phyloP scores from a whole-genome alignment of 805 yeast species.

The Wickerhamiella hasegawae region DNA sequence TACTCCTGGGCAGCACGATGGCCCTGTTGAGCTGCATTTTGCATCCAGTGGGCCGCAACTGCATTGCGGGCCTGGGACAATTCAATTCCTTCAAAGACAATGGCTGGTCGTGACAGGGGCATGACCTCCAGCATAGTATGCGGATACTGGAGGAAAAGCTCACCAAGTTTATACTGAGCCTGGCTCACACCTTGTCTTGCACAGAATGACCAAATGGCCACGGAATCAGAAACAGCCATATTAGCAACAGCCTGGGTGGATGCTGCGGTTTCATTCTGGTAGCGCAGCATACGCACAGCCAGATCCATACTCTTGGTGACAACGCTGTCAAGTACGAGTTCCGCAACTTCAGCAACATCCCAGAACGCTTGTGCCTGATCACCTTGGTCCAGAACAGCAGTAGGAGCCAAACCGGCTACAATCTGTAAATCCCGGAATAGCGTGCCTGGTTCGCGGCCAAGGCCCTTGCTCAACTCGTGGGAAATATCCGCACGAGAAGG shows the following conservation, averaged over 20 bases:
- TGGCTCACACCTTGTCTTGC: constrained; percentile 15
- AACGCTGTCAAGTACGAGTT: constrained; percentile 12
- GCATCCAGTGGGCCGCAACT: constrained; percentile 14
- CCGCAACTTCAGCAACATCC: constrained; percentile 23
- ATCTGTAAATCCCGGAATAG: constrained; percentile 22
- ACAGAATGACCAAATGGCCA: constrained; percentile 16
- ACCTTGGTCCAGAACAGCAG: constrained; percentile 16
- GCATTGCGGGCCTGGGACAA: constrained; percentile 9
- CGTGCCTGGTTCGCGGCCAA: constrained; percentile 19
- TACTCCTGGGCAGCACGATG: constrained; percentile 5
- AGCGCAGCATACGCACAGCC: constrained; percentile 14
- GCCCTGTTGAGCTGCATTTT: constrained; percentile 10
- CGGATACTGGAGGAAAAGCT: constrained; percentile 12
- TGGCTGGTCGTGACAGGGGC: constrained; percentile 13
- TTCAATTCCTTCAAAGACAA: constrained; percentile 12
- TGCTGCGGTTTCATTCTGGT: constrained; percentile 13
- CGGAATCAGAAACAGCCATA: constrained; percentile 16
- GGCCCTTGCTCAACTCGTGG: constrained; percentile 18
- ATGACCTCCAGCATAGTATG: constrained; percentile 12
- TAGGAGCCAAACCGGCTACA: constrained; percentile 21
- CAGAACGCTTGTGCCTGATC: constrained; percentile 22
- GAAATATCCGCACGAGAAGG: constrained; percentile 21
- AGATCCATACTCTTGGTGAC: constrained; percentile 15
- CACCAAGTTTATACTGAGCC: constrained; percentile 15
- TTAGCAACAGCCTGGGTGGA: constrained; percentile 11